Conservation (phyloP, 805 yeast species). For the Scheffersomyces lignosus region DNA sequence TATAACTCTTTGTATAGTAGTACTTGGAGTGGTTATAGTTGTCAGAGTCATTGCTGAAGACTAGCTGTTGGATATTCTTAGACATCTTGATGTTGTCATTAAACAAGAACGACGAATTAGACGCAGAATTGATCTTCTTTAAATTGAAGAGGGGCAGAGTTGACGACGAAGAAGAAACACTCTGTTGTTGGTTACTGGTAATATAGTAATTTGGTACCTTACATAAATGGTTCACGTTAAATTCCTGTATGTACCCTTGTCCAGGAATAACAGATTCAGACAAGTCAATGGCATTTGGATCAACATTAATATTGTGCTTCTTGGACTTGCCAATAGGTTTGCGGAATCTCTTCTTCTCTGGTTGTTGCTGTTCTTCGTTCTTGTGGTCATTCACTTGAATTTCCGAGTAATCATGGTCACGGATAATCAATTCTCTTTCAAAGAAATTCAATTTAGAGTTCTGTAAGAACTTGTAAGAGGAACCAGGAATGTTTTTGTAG, state of each 20-base stretch:
- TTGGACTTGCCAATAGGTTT: conserved; percentile 32
- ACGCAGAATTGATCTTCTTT: conserved; percentile 16
- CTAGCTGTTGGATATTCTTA: conserved; percentile 36
- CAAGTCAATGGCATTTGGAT: conserved; percentile 42
- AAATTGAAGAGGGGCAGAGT: conserved; percentile 2
- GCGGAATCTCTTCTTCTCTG: conserved; percentile 10
- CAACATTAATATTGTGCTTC: conserved; percentile 31
- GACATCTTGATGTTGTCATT: conserved; percentile 28
- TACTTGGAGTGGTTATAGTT: conserved; percentile 35
- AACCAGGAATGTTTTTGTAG: conserved; percentile 28
- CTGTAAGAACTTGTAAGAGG: conserved; percentile 20
- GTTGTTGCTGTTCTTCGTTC: background rate
- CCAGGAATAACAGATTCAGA: conserved; percentile 43
- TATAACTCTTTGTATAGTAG: conserved; percentile 38
- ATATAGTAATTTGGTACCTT: conserved; percentile 44
- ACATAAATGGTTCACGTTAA: conserved; percentile 39
- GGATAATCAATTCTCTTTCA: conserved; percentile 36
- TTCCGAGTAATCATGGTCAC: conserved; percentile 29
- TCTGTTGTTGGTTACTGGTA: conserved; percentile 28
- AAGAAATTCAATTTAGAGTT: conserved; percentile 28
- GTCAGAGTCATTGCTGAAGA: conserved; percentile 36
- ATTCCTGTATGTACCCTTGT: conserved; percentile 44
- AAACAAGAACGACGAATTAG: conserved; percentile 21
- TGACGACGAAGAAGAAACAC: conserved; percentile 7
- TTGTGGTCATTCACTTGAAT: conserved; percentile 7